Evolutionary conservation across 208 protist species (phyloP).

Genomic region (Porcisia hertigi): DNA sequence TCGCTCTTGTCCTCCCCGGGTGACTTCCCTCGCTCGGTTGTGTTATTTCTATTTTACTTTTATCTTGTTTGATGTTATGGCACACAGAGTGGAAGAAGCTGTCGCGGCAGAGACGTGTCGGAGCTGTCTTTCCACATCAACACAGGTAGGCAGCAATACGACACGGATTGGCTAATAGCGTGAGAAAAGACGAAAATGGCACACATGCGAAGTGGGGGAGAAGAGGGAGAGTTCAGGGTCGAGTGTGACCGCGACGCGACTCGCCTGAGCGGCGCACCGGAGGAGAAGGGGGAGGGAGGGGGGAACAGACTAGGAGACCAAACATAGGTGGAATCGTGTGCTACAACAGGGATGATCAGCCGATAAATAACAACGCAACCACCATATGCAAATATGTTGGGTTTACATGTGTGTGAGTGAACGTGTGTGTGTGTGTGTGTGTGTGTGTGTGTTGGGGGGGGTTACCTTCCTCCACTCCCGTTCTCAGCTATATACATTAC

Average conservation of each 20-base stretch:
- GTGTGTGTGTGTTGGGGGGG: neutral
- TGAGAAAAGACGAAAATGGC: neutral
- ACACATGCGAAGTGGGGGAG: neutral
- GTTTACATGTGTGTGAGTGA: neutral
- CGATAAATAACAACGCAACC: neutral
- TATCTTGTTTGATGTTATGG: neutral
- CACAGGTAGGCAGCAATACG: neutral
- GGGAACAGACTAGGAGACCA: neutral
- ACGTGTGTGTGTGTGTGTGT: neutral
- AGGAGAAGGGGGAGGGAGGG: neutral
- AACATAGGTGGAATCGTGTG: neutral
- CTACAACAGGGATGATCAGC: neutral
- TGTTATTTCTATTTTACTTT: neutral
- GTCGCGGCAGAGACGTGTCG: neutral
- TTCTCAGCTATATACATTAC: constrained; percentile 4
- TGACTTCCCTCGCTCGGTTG: neutral
- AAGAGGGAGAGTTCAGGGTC: neutral
- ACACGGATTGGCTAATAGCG: neutral
- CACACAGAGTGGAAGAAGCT: neutral
- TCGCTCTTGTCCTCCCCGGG: neutral
- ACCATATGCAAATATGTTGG: neutral
- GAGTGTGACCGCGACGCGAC: neutral
- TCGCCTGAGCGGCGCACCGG: neutral
- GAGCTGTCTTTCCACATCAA: neutral
- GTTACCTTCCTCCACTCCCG: no score